Evolutionary conservation across 805 yeast species (phyloP).

Genomic region (Clavispora asparagi): DNA sequence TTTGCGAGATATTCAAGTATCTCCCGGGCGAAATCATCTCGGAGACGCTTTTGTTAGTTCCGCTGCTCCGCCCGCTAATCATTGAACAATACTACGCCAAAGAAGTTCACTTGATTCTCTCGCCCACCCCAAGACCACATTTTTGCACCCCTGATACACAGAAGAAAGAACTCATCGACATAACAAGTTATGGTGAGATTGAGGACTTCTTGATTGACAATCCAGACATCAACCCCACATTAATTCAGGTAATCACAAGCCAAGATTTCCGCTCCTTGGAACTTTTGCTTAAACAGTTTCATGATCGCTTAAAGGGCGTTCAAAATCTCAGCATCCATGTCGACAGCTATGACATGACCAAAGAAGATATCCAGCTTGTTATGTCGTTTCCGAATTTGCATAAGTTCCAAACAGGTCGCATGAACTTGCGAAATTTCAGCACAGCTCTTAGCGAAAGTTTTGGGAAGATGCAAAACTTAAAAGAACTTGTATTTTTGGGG

Average conservation of each 20-base stretch:
- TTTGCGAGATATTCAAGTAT: constrained; percentile 6
- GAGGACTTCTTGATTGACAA: constrained; percentile 27
- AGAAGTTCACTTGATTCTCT: constrained; percentile 29
- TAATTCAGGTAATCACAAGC: constrained; percentile 24
- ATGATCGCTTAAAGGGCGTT: constrained; percentile 12
- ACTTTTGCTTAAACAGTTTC: constrained; percentile 18
- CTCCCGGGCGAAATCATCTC: constrained; percentile 7
- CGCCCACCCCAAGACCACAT: constrained; percentile 25
- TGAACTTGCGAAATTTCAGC: constrained; percentile 11
- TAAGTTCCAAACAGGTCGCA: constrained; percentile 26
- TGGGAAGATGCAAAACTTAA: constrained; percentile 9
- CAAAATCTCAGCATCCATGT: constrained; percentile 22
- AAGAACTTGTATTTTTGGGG: constrained; percentile 28
- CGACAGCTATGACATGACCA: constrained; percentile 20
- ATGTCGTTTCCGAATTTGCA: constrained; percentile 21
- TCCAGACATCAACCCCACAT: constrained; percentile 24
- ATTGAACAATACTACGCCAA: constrained; percentile 22
- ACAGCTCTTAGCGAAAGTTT: constrained; percentile 3
- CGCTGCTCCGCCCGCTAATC: constrained; percentile 18
- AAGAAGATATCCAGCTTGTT: constrained; percentile 18
- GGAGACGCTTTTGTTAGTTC: constrained; percentile 10
- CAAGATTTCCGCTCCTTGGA: constrained; percentile 26
- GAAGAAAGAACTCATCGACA: constrained; percentile 9
- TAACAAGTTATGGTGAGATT: constrained; percentile 25
- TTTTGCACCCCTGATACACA: constrained; percentile 6